Conservation (phyloP, 768 basidiomycete genomes). For the Tulasnella sp. region DNA sequence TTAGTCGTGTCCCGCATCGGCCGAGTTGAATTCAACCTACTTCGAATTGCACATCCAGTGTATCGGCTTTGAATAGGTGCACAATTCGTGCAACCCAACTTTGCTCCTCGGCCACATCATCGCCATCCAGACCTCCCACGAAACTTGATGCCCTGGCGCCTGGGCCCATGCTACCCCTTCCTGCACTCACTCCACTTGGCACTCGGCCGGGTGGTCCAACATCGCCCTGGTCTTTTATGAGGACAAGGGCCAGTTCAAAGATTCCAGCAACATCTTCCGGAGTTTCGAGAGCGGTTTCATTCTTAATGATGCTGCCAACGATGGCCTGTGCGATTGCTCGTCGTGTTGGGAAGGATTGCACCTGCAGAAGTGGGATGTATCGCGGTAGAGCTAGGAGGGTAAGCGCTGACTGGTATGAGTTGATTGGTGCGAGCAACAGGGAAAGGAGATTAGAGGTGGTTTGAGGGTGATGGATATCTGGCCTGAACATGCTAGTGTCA, state of each 20-base stretch:
- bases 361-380: conserved; percentile 78
- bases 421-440: conserved; percentile 90
- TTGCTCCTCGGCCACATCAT: conserved; percentile 97
- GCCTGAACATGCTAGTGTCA: conserved; percentile 50
- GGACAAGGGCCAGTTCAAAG: conserved; percentile 85
- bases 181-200: not conserved
- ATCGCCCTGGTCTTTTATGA: conserved; percentile 35
- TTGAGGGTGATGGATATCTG: conserved; percentile 85
- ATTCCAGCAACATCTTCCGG: conserved; percentile 95
- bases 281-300: conserved; percentile 91
- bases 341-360: conserved; percentile 88
- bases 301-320: conserved; percentile 92
- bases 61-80: conserved; percentile 89
- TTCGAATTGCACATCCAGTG: conserved; percentile 86
- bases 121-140: conserved; percentile 64
- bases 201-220: conserved; percentile 10
- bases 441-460: conserved; percentile 90
- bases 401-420: conserved; percentile 93
- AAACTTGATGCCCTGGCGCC: conserved; percentile 48
- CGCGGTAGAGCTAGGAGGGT: conserved; percentile 95
- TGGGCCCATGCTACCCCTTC: conserved; percentile 21
- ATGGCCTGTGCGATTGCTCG: conserved; percentile 94
- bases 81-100: conserved; percentile 99
- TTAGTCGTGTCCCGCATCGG: not conserved
- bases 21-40: conserved; percentile 50